These are phyloP conservation scores for Beverwykella pulmonaria DNA, from an alignment of 495 filamentous ascomycete genomes.

Conservation along the genomic window DNA sequence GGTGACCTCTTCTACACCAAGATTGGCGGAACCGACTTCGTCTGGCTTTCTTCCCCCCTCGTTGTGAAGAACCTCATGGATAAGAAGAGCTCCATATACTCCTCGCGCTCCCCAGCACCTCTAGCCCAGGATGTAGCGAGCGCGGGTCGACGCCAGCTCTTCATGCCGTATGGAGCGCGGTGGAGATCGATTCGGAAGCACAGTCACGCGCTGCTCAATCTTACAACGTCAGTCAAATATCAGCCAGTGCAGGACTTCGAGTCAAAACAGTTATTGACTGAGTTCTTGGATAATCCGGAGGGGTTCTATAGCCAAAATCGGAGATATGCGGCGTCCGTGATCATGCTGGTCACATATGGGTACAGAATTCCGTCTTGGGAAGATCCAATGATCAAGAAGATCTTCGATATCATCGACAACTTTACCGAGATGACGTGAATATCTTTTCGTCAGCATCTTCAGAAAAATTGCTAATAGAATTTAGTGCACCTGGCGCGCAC, in stretches of 20 bases:
- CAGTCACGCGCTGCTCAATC: conserved; percentile 39
- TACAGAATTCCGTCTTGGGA: conserved; percentile 33
- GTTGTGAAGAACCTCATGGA: conserved; percentile 40
- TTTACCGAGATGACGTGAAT: conserved; percentile 33
- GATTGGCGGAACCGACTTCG: conserved; percentile 37
- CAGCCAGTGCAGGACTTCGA: conserved; percentile 44
- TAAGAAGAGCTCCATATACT: conserved; percentile 35
- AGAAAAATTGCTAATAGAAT: neutral
- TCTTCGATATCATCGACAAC: conserved; percentile 34
- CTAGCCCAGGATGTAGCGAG: conserved; percentile 36
- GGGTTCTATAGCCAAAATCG: conserved; percentile 38
- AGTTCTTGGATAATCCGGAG: conserved; percentile 38
- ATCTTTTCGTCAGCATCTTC: neutral
- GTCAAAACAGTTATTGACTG: conserved; percentile 40
- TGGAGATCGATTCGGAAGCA: conserved; percentile 42
- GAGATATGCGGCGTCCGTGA: conserved; percentile 40
- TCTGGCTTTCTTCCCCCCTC: conserved; percentile 32
- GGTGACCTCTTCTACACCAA: conserved; percentile 36
- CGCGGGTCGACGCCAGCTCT: conserved; percentile 32
- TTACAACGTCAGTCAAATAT: conserved; percentile 34
- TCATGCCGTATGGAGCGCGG: conserved; percentile 35
- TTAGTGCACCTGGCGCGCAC: conserved; percentile 33
- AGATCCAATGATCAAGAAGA: conserved; percentile 35
- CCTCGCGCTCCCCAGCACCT: conserved; percentile 37
- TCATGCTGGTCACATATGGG: conserved; percentile 42